phyloP scores from a whole-genome alignment of 1,284 basidiomycete genomes.

The Ceratobasidium sp. region DNA sequence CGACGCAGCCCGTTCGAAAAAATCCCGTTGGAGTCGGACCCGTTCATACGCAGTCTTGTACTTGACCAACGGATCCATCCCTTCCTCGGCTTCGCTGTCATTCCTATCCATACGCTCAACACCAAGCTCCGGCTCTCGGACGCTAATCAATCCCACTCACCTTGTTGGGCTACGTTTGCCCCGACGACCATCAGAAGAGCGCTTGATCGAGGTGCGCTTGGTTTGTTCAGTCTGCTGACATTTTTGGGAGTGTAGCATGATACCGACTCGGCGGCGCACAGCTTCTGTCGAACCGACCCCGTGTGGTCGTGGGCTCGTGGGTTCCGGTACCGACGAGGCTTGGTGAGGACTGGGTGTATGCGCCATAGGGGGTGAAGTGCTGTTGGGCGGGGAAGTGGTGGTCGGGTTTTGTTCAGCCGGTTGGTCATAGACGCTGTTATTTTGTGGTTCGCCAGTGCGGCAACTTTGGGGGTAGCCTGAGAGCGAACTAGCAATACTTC shows the following conservation, averaged over 20 bases:
- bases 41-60: slow-evolving; percentile 35
- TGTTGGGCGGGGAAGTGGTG: too few species aligned
- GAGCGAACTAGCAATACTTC: not conserved
- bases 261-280: slow-evolving; percentile 11
- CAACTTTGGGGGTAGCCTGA: not conserved
- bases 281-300: slow-evolving; percentile 6
- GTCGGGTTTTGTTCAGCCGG: not conserved
- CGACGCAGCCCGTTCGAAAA: slow-evolving; percentile 1
- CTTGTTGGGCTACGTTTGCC: slow-evolving; percentile 20
- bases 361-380: not conserved
- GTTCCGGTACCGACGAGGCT: not conserved
- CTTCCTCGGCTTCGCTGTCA: too few species aligned
- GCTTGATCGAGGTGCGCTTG: not conserved
- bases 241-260: slow-evolving; percentile 14
- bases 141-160: slow-evolving; percentile 6
- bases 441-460: not conserved
- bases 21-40: slow-evolving; percentile 13
- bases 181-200: slow-evolving; percentile 3
- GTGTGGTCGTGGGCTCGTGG: not conserved
- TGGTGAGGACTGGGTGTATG: not conserved
- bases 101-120: not conserved
- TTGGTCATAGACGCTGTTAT: not conserved
- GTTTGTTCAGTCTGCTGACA: slow-evolving; percentile 8
- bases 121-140: not conserved
- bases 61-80: not conserved